Conservation (phyloP, 179 eudicot species). For the Nepenthes alata region DNA sequence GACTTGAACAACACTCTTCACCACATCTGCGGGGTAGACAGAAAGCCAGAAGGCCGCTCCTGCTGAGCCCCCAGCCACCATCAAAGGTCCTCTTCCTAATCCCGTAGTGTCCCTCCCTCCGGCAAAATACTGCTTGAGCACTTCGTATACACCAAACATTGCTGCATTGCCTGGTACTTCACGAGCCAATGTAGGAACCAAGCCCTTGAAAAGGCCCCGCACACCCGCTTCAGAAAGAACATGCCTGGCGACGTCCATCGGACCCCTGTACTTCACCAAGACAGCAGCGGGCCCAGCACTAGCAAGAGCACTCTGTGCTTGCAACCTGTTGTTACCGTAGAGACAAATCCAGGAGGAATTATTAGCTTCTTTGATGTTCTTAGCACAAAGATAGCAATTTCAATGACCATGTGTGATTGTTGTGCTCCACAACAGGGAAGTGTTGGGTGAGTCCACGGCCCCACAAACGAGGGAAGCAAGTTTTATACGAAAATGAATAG, state of each 20-base stretch:
- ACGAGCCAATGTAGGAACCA: slow-evolving; percentile 77
- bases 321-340: slow-evolving; percentile 46
- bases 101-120: slow-evolving; percentile 74
- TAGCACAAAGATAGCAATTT: neutral
- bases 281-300: slow-evolving; percentile 29
- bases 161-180: slow-evolving; percentile 92
- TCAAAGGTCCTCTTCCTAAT: slow-evolving; percentile 41
- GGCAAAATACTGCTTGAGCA: slow-evolving; percentile 51
- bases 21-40: slow-evolving; percentile 71
- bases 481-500: too few species aligned
- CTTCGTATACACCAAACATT: slow-evolving; percentile 86
- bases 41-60: slow-evolving; percentile 71
- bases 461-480: too few species aligned
- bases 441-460: too few species aligned
- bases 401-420: neutral
- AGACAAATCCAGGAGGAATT: neutral
- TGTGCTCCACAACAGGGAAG: neutral
- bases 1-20: slow-evolving; percentile 63
- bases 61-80: slow-evolving; percentile 76
- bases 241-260: slow-evolving; percentile 72
- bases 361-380: neutral
- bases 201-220: slow-evolving; percentile 76
- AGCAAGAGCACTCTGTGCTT: slow-evolving; percentile 82
- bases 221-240: slow-evolving; percentile 75
- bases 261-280: slow-evolving; percentile 70